Base-by-base conservation (phyloP, 371 early-diverging fungal species). In the Actinomortierella wolfii region DNA sequence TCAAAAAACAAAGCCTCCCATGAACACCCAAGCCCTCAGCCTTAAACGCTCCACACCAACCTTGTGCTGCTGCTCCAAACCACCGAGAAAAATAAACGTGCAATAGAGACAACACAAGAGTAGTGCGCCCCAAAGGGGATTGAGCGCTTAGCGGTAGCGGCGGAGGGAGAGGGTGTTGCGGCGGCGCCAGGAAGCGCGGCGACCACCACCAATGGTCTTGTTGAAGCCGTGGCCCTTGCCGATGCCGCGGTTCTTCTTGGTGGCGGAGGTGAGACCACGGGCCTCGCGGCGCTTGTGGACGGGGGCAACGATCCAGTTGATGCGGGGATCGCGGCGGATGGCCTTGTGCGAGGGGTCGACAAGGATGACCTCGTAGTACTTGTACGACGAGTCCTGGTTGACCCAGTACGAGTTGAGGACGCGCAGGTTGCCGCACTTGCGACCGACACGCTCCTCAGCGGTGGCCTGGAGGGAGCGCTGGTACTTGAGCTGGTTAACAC, bases 401-500 rank as follows among this genome's bases (percentile, higher is more conserved):
- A 99, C 92, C 98, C 98, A 97, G 94, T 99, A 99, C 57, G 95
- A 95, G 92, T 96, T 97, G 61, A 99, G 86, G 54, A 99, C 95
- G 67, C 99, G 92, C 71, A 99, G 83, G 87, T 94, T 95, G 62
- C 86, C 88, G 83, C 95, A 95, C 79, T 90, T 92, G 79, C 93
- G 89, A 65, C 98, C 99, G 56, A 97, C 97, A 82, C 96, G 93
- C 81, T 95, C 93, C 86, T 99, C 99, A 60, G 98, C 99, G 51
- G 89, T 88, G 64, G 94, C 88, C 64, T 94, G 94, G 78, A 92
- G 88, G 62, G 94, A 92, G 71, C 95, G 93, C 81, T 94, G 89
- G 85, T 89, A 92, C 89, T 98, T 99, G 78, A 97, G 90, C 85
- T 98, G 94, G 87, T 87, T 90, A 67, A 99, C 92, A 90, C 99